A percentile compares a stretch with the other conserved stretches of the same genome.
These are phyloP conservation scores for Physcomitrium patens DNA, from an alignment of 225 moss, liverwort and hornwort genomes.

Conservation along the genomic window DNA sequence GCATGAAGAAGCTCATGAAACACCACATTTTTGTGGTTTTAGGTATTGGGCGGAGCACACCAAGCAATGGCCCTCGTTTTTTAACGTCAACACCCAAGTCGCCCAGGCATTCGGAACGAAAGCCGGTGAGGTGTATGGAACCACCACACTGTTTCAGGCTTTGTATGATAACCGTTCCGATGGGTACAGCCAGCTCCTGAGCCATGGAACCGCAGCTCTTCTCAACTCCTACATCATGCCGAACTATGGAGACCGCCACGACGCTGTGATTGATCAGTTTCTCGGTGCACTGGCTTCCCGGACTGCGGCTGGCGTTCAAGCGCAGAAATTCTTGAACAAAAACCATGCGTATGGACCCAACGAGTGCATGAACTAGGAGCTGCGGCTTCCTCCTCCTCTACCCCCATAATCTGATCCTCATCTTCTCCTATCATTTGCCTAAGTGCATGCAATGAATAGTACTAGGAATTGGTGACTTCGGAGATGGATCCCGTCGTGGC, in stretches of 20 bases:
- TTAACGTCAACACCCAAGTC: slow-evolving; percentile 44
- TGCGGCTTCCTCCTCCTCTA: too few species aligned
- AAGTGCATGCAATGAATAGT: too few species aligned
- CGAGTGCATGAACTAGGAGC: slow-evolving; percentile 51
- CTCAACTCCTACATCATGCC: slow-evolving; percentile 58
- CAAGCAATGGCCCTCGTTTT: slow-evolving; percentile 57
- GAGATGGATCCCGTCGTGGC: too few species aligned
- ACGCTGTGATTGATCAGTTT: slow-evolving; percentile 56
- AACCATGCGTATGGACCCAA: slow-evolving; percentile 53
- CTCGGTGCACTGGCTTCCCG: slow-evolving; percentile 41
- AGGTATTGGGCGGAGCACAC: slow-evolving; percentile 64
- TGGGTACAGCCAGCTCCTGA: slow-evolving; percentile 58
- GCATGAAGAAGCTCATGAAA: neutral
- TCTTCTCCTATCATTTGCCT: neutral
- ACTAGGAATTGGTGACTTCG: too few species aligned
- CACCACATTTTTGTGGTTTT: neutral
- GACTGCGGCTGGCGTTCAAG: slow-evolving; percentile 43
- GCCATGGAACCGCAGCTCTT: slow-evolving; percentile 53
- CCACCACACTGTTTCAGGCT: slow-evolving; percentile 59
- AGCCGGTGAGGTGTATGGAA: slow-evolving; percentile 45
- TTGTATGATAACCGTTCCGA: slow-evolving; percentile 53
- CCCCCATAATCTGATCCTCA: neutral
- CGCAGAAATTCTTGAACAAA: slow-evolving; percentile 40
- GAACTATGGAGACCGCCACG: slow-evolving; percentile 43
- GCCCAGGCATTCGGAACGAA: slow-evolving; percentile 46